Evolutionary conservation across 2,329 filamentous ascomycete species (phyloP), one percentile per base, ranked within the genome.

Genomic region (Stachybotrys elegans): DNA sequence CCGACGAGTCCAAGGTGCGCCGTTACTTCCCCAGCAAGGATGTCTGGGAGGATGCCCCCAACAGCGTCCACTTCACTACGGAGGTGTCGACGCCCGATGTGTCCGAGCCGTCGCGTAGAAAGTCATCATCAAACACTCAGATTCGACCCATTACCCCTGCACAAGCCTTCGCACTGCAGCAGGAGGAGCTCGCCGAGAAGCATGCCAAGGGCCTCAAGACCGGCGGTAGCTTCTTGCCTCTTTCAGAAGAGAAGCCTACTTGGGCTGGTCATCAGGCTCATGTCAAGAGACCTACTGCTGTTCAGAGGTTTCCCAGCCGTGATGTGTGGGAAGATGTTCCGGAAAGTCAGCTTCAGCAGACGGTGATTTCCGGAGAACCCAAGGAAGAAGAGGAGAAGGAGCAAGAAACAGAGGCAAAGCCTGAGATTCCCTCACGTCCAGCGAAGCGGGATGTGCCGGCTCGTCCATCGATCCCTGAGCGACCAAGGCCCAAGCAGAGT

Each of bases 311-410:
- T 62, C 92, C 92, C 0, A 95, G 91, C 61, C 82, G 83, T 43
- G 92, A 97, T 65, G 82, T 96, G 34, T 96, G 92, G 92, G 92
- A 97, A 68, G 92, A 97, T 62, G 83, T 80, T 0, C 92, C 92
- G 2, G 89, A 95, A 55, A 92, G 88, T 57, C 78, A 87, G 45
- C 77, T 86, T 50, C 76, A 94, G 17, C 82, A 90, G 57, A 86
- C 91, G 0, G 91, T 85, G 1, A 83, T 94, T 58, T 64, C 52
- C 51, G 65, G 53, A 48, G 9, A 7, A n/a, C 54, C 62, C 11
- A 57, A 53, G 6, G 46, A 58, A 41, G 56, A 61, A 12, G 56
- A 59, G 45, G n/a, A 49, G 37, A 40, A 38, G 44, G 43, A 46
- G 16, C 46, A 50, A 5, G n/a, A n/a, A n/a, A n/a, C n/a, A n/a